Evolutionary conservation across 1,284 basidiomycete genomes (phyloP).

Genomic region (Moesziomyces antarcticus): DNA sequence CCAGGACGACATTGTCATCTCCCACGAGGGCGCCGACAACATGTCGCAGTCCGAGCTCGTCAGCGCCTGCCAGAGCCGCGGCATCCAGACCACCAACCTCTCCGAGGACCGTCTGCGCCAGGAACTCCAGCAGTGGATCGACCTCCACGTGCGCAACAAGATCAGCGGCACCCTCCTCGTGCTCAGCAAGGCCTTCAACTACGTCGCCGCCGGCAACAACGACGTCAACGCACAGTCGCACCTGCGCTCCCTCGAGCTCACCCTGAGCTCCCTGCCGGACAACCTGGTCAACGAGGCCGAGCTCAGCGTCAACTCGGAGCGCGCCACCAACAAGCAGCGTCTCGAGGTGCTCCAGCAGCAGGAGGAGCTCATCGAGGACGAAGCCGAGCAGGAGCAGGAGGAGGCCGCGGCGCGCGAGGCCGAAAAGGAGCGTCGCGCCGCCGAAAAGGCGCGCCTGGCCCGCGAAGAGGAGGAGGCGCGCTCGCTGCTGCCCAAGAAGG

Average conservation of each 20-base stretch:
- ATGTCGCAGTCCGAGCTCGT: slow-evolving; percentile 91
- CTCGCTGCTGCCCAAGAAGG: slow-evolving; percentile 54
- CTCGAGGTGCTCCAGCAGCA: slow-evolving; percentile 97
- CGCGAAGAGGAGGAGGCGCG: slow-evolving; percentile 59
- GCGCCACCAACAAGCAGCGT: slow-evolving; percentile 96
- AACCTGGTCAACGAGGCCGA: slow-evolving; percentile 96
- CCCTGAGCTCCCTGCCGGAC: slow-evolving; percentile 91
- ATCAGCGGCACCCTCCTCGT: slow-evolving; percentile 94
- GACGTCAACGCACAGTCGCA: slow-evolving; percentile 69
- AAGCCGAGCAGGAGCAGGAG: slow-evolving; percentile 94
- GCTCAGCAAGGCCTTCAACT: slow-evolving; percentile 92
- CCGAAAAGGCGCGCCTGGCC: slow-evolving; percentile 59
- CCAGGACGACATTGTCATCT: slow-evolving; percentile 89
- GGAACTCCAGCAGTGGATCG: slow-evolving; percentile 92
- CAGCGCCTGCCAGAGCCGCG: slow-evolving; percentile 91
- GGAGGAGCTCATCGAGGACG: slow-evolving; percentile 98
- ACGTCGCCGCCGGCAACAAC: slow-evolving; percentile 68
- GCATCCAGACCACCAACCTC: slow-evolving; percentile 86
- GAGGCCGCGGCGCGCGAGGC: slow-evolving; percentile 89
- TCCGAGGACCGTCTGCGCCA: slow-evolving; percentile 75
- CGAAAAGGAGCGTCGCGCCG: slow-evolving; percentile 80
- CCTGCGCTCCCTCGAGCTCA: slow-evolving; percentile 83
- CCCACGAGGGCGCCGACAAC: slow-evolving; percentile 87
- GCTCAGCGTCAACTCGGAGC: slow-evolving; percentile 90
- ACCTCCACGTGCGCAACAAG: slow-evolving; percentile 83